phyloP scores from a whole-genome alignment of 139 green algal species.

The Coelastrella sp. region DNA sequence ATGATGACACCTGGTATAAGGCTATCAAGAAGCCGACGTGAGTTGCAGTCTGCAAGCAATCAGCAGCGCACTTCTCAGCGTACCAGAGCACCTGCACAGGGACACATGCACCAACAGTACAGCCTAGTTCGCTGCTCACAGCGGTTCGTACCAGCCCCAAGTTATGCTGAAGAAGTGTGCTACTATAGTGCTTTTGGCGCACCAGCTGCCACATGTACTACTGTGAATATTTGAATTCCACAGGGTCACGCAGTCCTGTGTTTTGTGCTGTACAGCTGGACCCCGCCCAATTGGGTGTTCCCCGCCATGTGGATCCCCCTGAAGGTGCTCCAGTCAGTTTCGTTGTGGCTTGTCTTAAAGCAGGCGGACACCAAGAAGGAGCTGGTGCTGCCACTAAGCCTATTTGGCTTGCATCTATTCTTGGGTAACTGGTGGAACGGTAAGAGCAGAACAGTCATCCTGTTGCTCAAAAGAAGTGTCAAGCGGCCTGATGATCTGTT shows the following conservation, averaged over 20 bases:
- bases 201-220: background rate
- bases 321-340: constrained; percentile 71
- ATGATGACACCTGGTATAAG: constrained; percentile 49
- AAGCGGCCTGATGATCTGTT: too few species aligned
- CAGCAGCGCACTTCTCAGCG: background rate
- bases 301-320: constrained; percentile 77
- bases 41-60: background rate
- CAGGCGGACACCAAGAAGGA: constrained; percentile 17
- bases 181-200: too few species aligned
- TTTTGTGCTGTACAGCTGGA: constrained; percentile 59
- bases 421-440: constrained; percentile 81
- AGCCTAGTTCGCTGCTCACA: background rate
- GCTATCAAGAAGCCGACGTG: constrained; percentile 55
- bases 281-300: constrained; percentile 75
- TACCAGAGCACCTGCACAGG: background rate
- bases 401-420: constrained; percentile 67
- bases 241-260: background rate
- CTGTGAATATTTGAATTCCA: background rate
- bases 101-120: background rate
- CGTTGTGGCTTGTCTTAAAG: constrained; percentile 70
- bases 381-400: constrained; percentile 60
- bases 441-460: constrained; percentile 10
- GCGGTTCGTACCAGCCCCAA: too few species aligned
- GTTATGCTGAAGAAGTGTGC: too few species aligned
- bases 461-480: too few species aligned